These are phyloP conservation scores for Balamuthia mandrillaris DNA, from an alignment of 208 protist species.

Conservation along the genomic window DNA sequence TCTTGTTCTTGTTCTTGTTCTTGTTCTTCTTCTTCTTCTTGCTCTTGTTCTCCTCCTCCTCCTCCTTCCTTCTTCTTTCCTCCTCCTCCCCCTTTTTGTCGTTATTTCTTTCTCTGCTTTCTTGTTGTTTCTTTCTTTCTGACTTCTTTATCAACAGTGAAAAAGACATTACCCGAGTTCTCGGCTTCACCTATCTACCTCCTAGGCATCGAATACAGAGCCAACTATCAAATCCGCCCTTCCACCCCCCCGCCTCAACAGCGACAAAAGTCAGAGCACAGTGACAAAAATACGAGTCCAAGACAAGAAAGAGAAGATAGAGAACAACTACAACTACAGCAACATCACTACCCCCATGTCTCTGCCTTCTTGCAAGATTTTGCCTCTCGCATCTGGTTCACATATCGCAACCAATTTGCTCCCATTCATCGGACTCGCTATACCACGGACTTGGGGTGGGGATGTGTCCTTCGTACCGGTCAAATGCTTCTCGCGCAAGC, in stretches of 20 bases:
- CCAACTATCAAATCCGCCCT: too few relatives aligned
- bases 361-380: not conserved
- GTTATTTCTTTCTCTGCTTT: not conserved
- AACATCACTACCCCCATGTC: not conserved
- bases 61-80: not conserved
- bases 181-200: not conserved
- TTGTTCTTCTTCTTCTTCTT: not conserved
- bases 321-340: not conserved
- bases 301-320: not conserved
- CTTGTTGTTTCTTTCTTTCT: not conserved
- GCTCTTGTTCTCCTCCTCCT: not conserved
- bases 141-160: not conserved
- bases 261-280: not conserved
- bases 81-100: not conserved
- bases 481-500: conserved; percentile 80
- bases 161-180: not conserved
- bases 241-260: not conserved
- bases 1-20: too few relatives aligned
- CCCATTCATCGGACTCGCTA: not conserved
- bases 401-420: conserved; percentile 34
- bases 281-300: not conserved
- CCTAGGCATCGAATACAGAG: not conserved
- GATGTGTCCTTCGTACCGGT: conserved; percentile 82
- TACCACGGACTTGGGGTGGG: conserved; percentile 77
- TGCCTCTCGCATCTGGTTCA: conserved; percentile 1